A percentile compares a stretch with the other conserved stretches of the same genome.
These are phyloP conservation scores for Cutaneotrichosporon mucoides DNA, from an alignment of 1,284 basidiomycete genomes.

Conservation along the genomic window DNA sequence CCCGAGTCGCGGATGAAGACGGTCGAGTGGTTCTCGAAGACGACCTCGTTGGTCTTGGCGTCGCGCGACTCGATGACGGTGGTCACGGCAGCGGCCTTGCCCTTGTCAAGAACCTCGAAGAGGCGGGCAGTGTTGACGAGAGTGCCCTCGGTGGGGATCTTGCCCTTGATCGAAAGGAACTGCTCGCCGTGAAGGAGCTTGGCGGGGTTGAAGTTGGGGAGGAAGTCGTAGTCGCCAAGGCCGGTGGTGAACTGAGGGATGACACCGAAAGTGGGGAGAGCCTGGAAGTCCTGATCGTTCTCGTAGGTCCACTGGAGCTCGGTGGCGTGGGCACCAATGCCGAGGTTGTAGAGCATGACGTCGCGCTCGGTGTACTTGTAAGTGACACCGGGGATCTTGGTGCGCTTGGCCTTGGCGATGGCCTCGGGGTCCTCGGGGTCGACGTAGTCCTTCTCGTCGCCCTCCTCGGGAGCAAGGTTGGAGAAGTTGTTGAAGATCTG, in stretches of 20 bases:
- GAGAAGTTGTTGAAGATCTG: constrained; percentile 78
- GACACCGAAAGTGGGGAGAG: constrained; percentile 91
- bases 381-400: constrained; percentile 55
- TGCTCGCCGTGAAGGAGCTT: constrained; percentile 99
- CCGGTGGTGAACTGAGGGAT: constrained; percentile 84
- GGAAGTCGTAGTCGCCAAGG: constrained; percentile 66
- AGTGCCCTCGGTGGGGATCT: constrained; percentile 82
- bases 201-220: constrained; percentile 88
- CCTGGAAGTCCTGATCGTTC: constrained; percentile 74
- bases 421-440: constrained; percentile 81
- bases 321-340: constrained; percentile 88
- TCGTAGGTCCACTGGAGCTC: constrained; percentile 92
- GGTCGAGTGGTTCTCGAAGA: constrained; percentile 92
- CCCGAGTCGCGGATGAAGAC: constrained; percentile 91
- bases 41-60: constrained; percentile 67
- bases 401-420: constrained; percentile 77
- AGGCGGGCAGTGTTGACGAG: constrained; percentile 67
- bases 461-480: constrained; percentile 56
- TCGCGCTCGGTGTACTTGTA: constrained; percentile 83
- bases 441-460: constrained; percentile 55
- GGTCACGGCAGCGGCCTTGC: constrained; percentile 86
- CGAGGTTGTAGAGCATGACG: constrained; percentile 92
- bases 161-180: constrained; percentile 80
- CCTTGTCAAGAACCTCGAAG: constrained; percentile 55
- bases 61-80: constrained; percentile 73